Evolutionary conservation across 768 basidiomycete genomes (phyloP).

Genomic region (Astraeus odoratus): DNA sequence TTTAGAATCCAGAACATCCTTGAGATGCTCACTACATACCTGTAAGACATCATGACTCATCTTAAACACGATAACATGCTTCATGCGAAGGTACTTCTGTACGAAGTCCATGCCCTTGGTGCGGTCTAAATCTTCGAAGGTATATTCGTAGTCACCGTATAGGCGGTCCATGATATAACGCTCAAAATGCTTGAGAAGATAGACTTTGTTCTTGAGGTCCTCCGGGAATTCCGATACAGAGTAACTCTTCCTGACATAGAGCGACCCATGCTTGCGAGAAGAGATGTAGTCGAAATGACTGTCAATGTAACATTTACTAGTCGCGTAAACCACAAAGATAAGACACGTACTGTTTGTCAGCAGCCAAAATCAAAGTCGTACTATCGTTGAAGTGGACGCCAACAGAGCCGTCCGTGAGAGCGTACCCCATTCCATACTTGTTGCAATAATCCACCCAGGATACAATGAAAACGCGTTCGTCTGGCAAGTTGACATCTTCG

Average conservation of each 20-base stretch:
- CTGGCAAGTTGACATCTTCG: constrained; percentile 44
- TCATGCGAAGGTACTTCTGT: constrained; percentile 93
- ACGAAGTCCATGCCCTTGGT: constrained; percentile 92
- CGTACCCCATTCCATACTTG: constrained; percentile 99
- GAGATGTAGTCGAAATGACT: constrained; percentile 90
- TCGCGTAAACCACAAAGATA: not conserved
- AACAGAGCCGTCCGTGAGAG: constrained; percentile 89
- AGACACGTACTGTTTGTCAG: constrained; percentile 71
- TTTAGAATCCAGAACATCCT: constrained; percentile 4
- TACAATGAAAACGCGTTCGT: constrained; percentile 84
- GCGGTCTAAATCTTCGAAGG: constrained; percentile 60
- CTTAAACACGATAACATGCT: constrained; percentile 95
- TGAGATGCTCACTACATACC: constrained; percentile 38
- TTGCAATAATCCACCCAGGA: constrained; percentile 99
- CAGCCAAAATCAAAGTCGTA: constrained; percentile 75
- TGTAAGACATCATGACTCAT: constrained; percentile 94
- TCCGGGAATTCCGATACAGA: constrained; percentile 67
- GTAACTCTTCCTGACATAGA: constrained; percentile 67
- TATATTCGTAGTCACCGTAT: constrained; percentile 79
- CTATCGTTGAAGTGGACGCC: constrained; percentile 98
- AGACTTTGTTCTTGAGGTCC: constrained; percentile 85
- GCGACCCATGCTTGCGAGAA: constrained; percentile 54
- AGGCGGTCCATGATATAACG: constrained; percentile 89
- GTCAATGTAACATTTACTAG: constrained; percentile 1
- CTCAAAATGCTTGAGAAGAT: constrained; percentile 90